Base-by-base conservation (phyloP, 306 rosid genomes). In the Castanopsis chinensis region DNA sequence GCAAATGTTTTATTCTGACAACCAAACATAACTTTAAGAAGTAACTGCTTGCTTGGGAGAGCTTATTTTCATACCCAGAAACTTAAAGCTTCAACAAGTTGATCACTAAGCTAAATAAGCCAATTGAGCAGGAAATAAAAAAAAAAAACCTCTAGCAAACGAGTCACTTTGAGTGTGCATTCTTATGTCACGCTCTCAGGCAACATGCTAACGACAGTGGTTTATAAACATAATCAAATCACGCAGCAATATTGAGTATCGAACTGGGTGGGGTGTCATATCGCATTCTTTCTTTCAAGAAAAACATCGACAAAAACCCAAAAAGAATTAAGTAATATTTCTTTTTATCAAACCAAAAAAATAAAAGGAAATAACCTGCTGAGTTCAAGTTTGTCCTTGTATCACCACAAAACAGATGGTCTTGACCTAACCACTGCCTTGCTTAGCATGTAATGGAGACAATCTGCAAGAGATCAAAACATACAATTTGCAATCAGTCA, bases 391-490 rank as follows among this genome's bases (percentile, higher is more conserved):
- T 91, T 95, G 79, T 90, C 88, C 87, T 85, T 92, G 86, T 95
- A 95, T 83, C 99, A 93, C 99, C 99, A 95, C 43, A 95, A 81
- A 45, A 86, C 98, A 69, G 79, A 84, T 65, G 96, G 99, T 80
- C 86, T 86, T 19, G 97, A 89, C 81, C 91, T 95, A 41, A 88
- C 78, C n/a, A 82, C 87, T 33, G 93, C 95, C 87, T 95, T 95
- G 88, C 92, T 85, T 54, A 95, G 90, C 88, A 95, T 86, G 75
- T 90, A 87, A 81, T 95, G 98, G 76, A 95, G 92, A 89, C 98
- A 74, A 95, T 88, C 99, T 95, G 91, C 73, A 65, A 21, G 17
- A 12, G 35, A 37, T 49, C 32, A 71, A 49, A 32, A 21, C n/a
- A 32, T 70, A 18, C 61, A 43, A 55, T 5, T 10, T 11, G 52